phyloP scores from a whole-genome alignment of 2,329 filamentous ascomycete genomes.

The Colletotrichum aenigma region DNA sequence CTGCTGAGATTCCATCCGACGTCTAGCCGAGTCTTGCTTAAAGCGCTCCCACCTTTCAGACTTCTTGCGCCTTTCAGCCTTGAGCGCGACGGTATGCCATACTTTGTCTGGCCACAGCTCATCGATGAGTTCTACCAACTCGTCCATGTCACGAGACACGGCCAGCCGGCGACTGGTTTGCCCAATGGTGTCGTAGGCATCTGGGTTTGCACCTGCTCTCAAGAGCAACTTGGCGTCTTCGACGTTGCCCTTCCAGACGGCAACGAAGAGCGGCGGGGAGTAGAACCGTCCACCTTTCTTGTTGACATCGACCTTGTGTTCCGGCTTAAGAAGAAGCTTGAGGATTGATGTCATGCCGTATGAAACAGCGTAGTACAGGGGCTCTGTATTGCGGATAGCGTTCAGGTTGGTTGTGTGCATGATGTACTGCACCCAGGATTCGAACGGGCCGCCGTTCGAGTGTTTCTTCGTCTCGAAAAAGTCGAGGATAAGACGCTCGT shows the following conservation, averaged over 20 bases:
- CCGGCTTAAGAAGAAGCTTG: conserved; percentile 21
- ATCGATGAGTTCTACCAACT: background rate
- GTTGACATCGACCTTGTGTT: conserved; percentile 21
- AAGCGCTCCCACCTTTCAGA: background rate
- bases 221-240: conserved; percentile 26
- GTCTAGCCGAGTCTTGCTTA: background rate
- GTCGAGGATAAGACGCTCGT: conserved; percentile 22
- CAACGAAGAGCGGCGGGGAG: conserved; percentile 25
- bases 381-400: conserved; percentile 20
- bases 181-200: background rate
- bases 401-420: conserved; percentile 2
- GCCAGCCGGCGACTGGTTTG: conserved; percentile 1
- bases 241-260: conserved; percentile 21
- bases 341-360: conserved; percentile 27
- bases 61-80: background rate
- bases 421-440: conserved; percentile 27
- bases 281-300: conserved; percentile 23
- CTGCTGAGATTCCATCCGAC: background rate
- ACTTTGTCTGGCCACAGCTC: background rate
- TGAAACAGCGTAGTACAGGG: conserved; percentile 28
- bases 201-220: conserved; percentile 26
- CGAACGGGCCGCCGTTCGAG: conserved; percentile 22
- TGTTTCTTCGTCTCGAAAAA: conserved; percentile 25
- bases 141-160: background rate
- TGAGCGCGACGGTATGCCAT: background rate